Evolutionary conservation across 2,329 filamentous ascomycete species (phyloP).

Genomic region (Fusarium virguliforme): DNA sequence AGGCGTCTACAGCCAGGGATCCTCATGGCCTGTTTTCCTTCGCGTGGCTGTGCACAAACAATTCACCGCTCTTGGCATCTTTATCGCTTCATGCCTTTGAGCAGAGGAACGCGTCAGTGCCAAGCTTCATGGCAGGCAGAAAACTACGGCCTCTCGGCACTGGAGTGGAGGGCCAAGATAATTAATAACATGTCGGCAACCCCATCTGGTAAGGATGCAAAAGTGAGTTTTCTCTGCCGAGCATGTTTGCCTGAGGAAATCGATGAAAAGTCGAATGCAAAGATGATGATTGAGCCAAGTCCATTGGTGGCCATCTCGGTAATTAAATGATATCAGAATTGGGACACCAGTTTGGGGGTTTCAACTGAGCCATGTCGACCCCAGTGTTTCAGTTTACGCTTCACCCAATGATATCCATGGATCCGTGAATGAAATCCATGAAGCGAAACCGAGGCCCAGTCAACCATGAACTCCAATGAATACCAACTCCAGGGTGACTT

Average conservation of each 20-base stretch:
- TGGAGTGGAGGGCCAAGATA: conserved; percentile 46
- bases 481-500: too few relatives aligned
- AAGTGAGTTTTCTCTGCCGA: not conserved
- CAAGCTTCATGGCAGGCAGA: conserved; percentile 40
- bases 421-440: not conserved
- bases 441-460: not conserved
- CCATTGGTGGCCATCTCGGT: conserved; percentile 22
- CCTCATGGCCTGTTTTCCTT: conserved; percentile 3
- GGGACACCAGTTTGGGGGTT: not conserved
- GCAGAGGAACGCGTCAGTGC: conserved; percentile 46
- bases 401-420: conserved; percentile 28
- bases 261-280: not conserved
- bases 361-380: not conserved
- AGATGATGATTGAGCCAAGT: too few relatives aligned
- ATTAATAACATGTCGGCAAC: conserved; percentile 20
- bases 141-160: conserved; percentile 42
- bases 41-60: conserved; percentile 15
- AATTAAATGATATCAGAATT: conserved; percentile 43
- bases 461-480: not conserved
- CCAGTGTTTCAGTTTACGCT: conserved; percentile 13
- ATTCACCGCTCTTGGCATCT: conserved; percentile 15
- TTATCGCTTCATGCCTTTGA: conserved; percentile 34
- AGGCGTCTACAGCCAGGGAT: not conserved
- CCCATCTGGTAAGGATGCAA: conserved; percentile 13
- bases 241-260: not conserved